These are phyloP conservation scores for Entrophospora sp. DNA, from an alignment of 192 early-diverging fungal species.

Conservation along the genomic window DNA sequence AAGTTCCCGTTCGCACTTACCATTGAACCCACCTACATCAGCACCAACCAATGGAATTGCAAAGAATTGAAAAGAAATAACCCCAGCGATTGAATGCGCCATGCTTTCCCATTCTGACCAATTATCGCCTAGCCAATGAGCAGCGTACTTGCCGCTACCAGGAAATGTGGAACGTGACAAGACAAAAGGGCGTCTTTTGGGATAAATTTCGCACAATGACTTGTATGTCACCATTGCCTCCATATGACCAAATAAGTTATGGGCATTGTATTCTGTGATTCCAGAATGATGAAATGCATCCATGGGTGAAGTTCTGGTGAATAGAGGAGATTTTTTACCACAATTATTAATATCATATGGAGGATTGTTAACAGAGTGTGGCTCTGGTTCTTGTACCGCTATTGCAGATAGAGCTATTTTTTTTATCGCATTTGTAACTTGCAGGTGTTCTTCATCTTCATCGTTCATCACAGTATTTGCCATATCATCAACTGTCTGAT, in stretches of 20 bases:
- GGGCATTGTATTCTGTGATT: conserved; percentile 40
- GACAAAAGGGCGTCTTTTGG: conserved; percentile 47
- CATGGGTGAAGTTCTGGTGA: conserved; percentile 23
- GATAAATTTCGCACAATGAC: conserved; percentile 29
- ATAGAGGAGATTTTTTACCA: conserved; percentile 20
- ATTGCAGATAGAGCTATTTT: too few relatives aligned
- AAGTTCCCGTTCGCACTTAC: conserved; percentile 49
- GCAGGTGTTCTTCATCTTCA: too few relatives aligned
- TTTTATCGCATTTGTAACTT: too few relatives aligned
- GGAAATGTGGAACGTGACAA: conserved; percentile 57
- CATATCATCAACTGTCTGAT: conserved; percentile 15
- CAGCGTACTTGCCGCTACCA: conserved; percentile 46
- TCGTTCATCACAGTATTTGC: too few relatives aligned
- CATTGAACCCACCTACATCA: conserved; percentile 64
- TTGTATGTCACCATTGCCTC: conserved; percentile 40
- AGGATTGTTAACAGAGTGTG: conserved; percentile 16
- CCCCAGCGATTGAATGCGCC: conserved; percentile 47
- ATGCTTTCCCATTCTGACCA: conserved; percentile 48
- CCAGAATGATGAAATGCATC: conserved; percentile 40
- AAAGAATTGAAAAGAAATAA: conserved; percentile 61
- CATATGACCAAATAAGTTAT: conserved; percentile 59
- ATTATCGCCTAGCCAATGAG: conserved; percentile 57
- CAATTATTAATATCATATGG: conserved; percentile 28
- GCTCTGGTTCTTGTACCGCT: background rate
- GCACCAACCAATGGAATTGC: conserved; percentile 63